A percentile compares a stretch with the other conserved stretches of the same genome.
Evolutionary conservation across 805 yeast species (phyloP).

Genomic region (Metschnikowia henanensis): DNA sequence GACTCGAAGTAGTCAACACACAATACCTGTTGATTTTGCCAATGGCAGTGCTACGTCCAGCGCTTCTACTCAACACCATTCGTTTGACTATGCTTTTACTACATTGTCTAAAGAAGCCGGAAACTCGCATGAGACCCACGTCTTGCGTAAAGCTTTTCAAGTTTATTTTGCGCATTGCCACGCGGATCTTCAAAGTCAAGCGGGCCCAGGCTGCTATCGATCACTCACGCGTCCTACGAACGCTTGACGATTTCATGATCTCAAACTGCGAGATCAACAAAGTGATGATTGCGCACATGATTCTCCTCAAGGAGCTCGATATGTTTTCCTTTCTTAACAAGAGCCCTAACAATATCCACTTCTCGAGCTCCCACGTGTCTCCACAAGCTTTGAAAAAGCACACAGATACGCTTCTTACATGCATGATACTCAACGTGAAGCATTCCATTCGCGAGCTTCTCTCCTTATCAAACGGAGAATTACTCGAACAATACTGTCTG

Average conservation of each 20-base stretch:
- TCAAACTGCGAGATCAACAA: slow-evolving; percentile 38
- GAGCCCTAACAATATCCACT: background rate
- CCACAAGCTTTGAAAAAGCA: slow-evolving; percentile 14
- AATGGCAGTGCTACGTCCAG: slow-evolving; percentile 3
- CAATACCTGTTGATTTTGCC: slow-evolving; percentile 19
- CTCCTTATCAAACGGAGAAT: slow-evolving; percentile 36
- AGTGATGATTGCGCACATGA: slow-evolving; percentile 31
- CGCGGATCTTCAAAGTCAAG: slow-evolving; percentile 28
- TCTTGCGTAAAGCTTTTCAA: slow-evolving; percentile 29
- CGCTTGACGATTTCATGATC: slow-evolving; percentile 31
- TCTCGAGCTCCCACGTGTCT: slow-evolving; percentile 1
- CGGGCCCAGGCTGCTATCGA: slow-evolving; percentile 25
- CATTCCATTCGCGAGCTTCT: slow-evolving; percentile 29
- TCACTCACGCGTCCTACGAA: slow-evolving; percentile 23
- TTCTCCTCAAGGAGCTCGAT: slow-evolving; percentile 32
- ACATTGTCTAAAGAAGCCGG: slow-evolving; percentile 19
- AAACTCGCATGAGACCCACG: slow-evolving; percentile 6
- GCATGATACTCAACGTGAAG: slow-evolving; percentile 29
- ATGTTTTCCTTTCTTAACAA: slow-evolving; percentile 22
- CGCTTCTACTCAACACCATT: slow-evolving; percentile 22
- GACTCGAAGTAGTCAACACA: slow-evolving; percentile 16
- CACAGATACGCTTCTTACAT: slow-evolving; percentile 27
- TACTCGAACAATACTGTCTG: slow-evolving; percentile 39
- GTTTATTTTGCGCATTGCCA: slow-evolving; percentile 28
- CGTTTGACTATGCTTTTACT: slow-evolving; percentile 29